Evolutionary conservation across 192 early-diverging fungal genomes (phyloP).

Genomic region (Backusella tuberculispora): DNA sequence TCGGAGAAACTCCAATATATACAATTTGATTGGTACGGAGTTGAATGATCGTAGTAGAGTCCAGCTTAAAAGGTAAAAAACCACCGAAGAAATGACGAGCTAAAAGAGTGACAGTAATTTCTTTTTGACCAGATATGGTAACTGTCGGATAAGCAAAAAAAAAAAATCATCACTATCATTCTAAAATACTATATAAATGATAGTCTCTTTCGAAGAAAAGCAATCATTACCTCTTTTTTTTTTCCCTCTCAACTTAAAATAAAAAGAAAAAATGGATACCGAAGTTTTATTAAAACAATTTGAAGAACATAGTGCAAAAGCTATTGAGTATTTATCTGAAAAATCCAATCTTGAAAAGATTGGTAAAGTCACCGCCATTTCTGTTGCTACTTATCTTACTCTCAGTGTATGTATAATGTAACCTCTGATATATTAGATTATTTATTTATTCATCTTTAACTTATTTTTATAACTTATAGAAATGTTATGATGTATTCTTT

Average conservation of each 20-base stretch:
- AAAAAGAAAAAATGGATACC: slow-evolving; percentile 1
- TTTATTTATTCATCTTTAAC: neutral
- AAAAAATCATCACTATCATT: neutral
- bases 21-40: too few species aligned
- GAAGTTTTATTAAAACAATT: neutral
- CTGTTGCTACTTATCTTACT: slow-evolving; percentile 10
- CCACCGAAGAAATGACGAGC: too few species aligned
- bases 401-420: neutral
- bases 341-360: slow-evolving; percentile 14
- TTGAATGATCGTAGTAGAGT: too few species aligned
- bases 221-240: neutral
- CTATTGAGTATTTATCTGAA: slow-evolving; percentile 6
- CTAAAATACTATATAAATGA: neutral
- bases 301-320: neutral
- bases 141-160: too few species aligned
- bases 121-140: too few species aligned
- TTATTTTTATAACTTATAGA: slow-evolving; percentile 21
- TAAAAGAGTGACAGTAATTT: too few species aligned
- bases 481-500: slow-evolving; percentile 32
- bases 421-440: neutral
- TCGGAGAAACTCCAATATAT: too few species aligned
- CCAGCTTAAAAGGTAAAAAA: too few species aligned
- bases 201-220: neutral
- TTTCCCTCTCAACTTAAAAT: neutral
- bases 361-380: slow-evolving; percentile 9